phyloP scores from a whole-genome alignment of 148 eudicot genomes.

The Persicaria maculosa region DNA sequence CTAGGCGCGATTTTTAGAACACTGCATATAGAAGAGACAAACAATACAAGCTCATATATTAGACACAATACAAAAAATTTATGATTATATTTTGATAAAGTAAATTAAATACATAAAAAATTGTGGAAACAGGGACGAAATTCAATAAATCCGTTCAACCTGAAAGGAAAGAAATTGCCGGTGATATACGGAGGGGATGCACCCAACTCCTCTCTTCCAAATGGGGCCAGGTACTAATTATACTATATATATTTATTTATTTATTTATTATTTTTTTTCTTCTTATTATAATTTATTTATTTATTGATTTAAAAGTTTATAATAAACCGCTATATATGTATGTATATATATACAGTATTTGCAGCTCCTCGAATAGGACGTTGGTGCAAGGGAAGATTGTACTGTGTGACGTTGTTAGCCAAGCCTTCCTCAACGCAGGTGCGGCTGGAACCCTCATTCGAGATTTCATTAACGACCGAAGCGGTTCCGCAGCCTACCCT shows the following conservation, averaged over 20 bases:
- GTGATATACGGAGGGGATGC: slow-evolving; percentile 8
- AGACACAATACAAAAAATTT: too few relatives aligned
- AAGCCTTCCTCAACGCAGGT: not conserved
- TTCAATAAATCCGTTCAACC: not conserved
- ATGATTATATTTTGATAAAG: too few relatives aligned
- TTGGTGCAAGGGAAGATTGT: slow-evolving; percentile 30
- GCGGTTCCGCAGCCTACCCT: not conserved
- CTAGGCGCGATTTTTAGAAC: too few relatives aligned
- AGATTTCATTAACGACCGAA: not conserved
- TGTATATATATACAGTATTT: slow-evolving; percentile 1
- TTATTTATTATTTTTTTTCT: too few relatives aligned
- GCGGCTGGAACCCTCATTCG: not conserved
- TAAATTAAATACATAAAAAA: too few relatives aligned
- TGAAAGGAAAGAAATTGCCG: not conserved
- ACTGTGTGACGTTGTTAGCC: slow-evolving; percentile 16
- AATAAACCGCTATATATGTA: too few relatives aligned
- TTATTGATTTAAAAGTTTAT: too few relatives aligned
- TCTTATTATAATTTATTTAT: not conserved
- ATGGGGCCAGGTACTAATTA: not conserved
- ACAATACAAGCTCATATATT: too few relatives aligned
- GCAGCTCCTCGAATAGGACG: slow-evolving; percentile 12
- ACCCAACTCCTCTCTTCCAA: slow-evolving; percentile 4
- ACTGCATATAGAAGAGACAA: too few relatives aligned
- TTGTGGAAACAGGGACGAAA: not conserved
- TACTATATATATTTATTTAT: too few relatives aligned